Evolutionary conservation across 2,329 filamentous ascomycete species (phyloP), one percentile per base, ranked within the genome.

Genomic region (Herpotrichia juniperi): DNA sequence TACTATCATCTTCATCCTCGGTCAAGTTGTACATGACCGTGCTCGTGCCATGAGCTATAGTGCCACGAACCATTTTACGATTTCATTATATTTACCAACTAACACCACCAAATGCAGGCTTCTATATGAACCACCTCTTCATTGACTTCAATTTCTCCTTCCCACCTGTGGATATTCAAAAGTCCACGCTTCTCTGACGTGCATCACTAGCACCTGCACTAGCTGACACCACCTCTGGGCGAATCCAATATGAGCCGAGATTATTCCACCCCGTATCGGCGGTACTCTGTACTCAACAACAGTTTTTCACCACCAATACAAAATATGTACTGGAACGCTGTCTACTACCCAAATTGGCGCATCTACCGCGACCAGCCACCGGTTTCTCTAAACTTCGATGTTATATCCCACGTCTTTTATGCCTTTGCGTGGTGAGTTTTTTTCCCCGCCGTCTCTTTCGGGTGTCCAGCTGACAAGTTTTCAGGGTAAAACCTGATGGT

Each of bases 341-440:
- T 91, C 16, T 94, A 93, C 76, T 94, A 91, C 72, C 89, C 89
- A n/a, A 93, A 91, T 74, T 86, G 85, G 76, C 81, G 86, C 52
- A 84, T 91, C 60, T 91, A 92, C 74, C 81, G 82, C 50, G 83
- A 87, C 57, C 85, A 90, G 63, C 88, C 88, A 14, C 90, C 90
- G 0, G 89, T 85, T 1, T 85, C 85, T 49, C 77, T 93, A 66
- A 89, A 90, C 69, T 85, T 91, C 71, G 84, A 84, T 59, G 90
- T 88, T 64, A 86, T 93, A 64, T 92, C 88, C 60, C 88, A 91
- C 67, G 85, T 93, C 22, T 93, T 92, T 74, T 93, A 93, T 69
- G 89, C 90, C 11, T 93, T 90, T 81, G 89, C 89, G 52, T 82
- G 78, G 81, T 83, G 73, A 59, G 70, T 63, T 47, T 24, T 6